A percentile compares a stretch with the other conserved stretches of the same genome.
These are phyloP conservation scores for Leccinum subtestaceum DNA, from an alignment of 768 basidiomycete genomes.

Conservation along the genomic window DNA sequence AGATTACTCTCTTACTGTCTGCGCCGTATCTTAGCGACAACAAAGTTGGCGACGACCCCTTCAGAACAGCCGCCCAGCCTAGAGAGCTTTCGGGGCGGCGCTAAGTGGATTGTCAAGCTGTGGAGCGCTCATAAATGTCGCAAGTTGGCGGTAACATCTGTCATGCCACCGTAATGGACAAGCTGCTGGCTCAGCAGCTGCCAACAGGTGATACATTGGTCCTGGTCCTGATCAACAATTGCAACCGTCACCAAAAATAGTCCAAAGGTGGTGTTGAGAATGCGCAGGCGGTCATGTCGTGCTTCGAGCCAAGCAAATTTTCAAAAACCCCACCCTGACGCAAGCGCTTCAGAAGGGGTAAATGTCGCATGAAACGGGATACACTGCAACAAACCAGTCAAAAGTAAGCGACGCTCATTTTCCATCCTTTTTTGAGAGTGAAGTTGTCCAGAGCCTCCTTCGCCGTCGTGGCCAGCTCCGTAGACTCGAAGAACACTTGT, in stretches of 20 bases:
- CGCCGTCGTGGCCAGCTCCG: slow-evolving; percentile 72
- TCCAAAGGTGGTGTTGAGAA: background rate
- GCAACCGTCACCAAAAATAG: background rate
- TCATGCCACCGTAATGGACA: background rate
- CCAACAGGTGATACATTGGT: background rate
- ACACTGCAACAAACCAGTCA: slow-evolving; percentile 21
- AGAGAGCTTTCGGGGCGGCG: background rate
- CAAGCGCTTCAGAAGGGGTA: slow-evolving; percentile 42
- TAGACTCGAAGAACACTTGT: slow-evolving; percentile 72
- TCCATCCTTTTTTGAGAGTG: slow-evolving; percentile 81
- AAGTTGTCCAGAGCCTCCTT: slow-evolving; percentile 85
- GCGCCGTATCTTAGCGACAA: background rate
- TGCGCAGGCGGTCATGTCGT: background rate
- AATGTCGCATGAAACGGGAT: slow-evolving; percentile 3
- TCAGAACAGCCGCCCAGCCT: background rate
- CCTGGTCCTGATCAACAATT: background rate
- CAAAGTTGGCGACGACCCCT: background rate
- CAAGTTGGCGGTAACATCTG: background rate
- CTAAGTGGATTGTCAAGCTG: background rate
- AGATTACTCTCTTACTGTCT: background rate
- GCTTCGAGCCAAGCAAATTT: background rate
- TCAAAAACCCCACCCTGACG: background rate
- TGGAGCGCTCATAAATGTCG: background rate
- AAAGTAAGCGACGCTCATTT: slow-evolving; percentile 77
- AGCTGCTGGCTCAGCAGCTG: background rate